Percentiles rank a stretch among this genome's conserved stretches.
These are phyloP conservation scores for Calocybe cyanea DNA, from an alignment of 768 basidiomycete species.

Conservation along the genomic window DNA sequence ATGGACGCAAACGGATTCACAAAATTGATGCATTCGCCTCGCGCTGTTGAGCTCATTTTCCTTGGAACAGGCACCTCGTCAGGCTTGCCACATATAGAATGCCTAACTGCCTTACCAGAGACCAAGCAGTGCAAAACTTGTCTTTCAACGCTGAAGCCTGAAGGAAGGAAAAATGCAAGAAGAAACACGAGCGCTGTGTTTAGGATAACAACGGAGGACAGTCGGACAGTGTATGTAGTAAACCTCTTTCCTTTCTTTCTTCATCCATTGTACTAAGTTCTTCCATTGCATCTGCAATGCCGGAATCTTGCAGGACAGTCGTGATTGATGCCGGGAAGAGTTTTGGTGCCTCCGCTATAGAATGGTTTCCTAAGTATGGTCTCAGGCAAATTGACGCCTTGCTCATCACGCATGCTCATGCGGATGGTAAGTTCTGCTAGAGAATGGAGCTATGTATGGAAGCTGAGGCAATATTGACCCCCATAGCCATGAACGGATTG, in stretches of 20 bases:
- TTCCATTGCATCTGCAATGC: too few relatives aligned
- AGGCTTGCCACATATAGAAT: slow-evolving; percentile 64
- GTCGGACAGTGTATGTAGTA: slow-evolving; percentile 46
- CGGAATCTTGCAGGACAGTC: slow-evolving; percentile 48
- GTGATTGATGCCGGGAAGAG: slow-evolving; percentile 86
- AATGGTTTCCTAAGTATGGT: slow-evolving; percentile 64
- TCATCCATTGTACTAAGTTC: neutral
- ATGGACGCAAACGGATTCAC: slow-evolving; percentile 7
- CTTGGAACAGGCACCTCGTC: slow-evolving; percentile 82
- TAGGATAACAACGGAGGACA: slow-evolving; percentile 40
- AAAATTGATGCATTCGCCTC: neutral
- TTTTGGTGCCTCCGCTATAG: slow-evolving; percentile 53
- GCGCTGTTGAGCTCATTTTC: slow-evolving; percentile 63
- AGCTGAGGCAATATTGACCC: neutral
- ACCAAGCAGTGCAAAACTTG: slow-evolving; percentile 56
- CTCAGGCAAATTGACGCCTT: slow-evolving; percentile 56
- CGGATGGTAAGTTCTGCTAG: slow-evolving; percentile 55
- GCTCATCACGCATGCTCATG: slow-evolving; percentile 85
- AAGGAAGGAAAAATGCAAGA: slow-evolving; percentile 79
- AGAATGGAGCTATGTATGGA: too few relatives aligned
- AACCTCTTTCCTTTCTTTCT: neutral
- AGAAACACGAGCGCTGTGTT: slow-evolving; percentile 79
- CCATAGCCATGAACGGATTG: slow-evolving; percentile 77
- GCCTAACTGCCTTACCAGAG: slow-evolving; percentile 66
- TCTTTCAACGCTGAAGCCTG: slow-evolving; percentile 58